Percentiles rank a stretch among this genome's conserved stretches.
phyloP scores from a whole-genome alignment of 2,329 filamentous ascomycete genomes.

The Trichoderma oligosporum region DNA sequence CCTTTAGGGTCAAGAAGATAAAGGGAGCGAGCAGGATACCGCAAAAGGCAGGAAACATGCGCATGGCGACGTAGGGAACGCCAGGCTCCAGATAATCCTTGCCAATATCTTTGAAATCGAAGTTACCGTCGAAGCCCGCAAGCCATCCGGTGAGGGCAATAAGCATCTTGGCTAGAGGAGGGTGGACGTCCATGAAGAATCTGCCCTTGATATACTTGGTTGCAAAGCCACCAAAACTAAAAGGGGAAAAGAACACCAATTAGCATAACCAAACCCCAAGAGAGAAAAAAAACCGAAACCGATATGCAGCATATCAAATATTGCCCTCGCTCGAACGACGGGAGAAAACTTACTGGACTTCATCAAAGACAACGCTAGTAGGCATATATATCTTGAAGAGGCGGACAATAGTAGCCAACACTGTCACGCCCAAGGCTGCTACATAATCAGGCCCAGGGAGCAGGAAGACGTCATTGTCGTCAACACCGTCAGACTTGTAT shows the following conservation, averaged over 20 bases:
- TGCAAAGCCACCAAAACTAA: constrained; percentile 93
- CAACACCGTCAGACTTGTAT: constrained; percentile 74
- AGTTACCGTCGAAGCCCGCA: constrained; percentile 89
- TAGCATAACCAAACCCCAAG: background rate
- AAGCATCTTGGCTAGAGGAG: constrained; percentile 91
- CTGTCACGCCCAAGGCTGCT: constrained; percentile 66
- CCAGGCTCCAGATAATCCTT: constrained; percentile 95
- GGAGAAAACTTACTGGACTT: constrained; percentile 78
- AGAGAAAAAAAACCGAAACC: background rate
- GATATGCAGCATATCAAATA: background rate
- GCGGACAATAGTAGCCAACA: constrained; percentile 74
- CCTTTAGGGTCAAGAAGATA: constrained; percentile 94
- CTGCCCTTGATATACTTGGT: constrained; percentile 98
- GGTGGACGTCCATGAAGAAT: constrained; percentile 99
- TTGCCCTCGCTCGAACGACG: no score
- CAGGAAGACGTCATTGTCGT: constrained; percentile 87
- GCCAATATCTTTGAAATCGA: constrained; percentile 99
- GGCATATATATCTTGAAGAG: constrained; percentile 96
- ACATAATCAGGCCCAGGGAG: constrained; percentile 82
- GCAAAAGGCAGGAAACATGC: constrained; percentile 83
- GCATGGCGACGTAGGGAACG: constrained; percentile 97
- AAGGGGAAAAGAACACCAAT: background rate
- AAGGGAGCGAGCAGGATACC: constrained; percentile 84
- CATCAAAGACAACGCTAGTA: constrained; percentile 94
- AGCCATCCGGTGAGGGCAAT: constrained; percentile 93